These are phyloP conservation scores for Furcasterigmium sp. DNA, from an alignment of 2,329 filamentous ascomycete genomes.

Conservation along the genomic window DNA sequence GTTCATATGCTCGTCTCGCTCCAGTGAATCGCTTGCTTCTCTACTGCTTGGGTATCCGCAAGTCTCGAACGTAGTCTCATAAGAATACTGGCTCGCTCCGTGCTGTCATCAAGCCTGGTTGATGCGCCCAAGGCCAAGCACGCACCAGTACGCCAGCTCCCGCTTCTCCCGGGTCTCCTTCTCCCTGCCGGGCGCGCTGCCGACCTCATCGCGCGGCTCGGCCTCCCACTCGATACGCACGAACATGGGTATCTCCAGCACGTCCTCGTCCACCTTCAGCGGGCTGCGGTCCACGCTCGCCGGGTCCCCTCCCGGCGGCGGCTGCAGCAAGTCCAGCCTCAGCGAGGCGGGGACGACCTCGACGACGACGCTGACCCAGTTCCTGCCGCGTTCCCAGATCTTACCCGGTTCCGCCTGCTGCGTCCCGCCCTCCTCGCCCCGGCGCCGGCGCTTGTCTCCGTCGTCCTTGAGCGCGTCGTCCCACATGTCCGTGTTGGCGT, in stretches of 20 bases:
- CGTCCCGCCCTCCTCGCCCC: slow-evolving; percentile 32
- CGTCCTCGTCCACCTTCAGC: slow-evolving; percentile 54
- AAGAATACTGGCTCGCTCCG: neutral
- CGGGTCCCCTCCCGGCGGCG: slow-evolving; percentile 11
- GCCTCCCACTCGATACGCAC: slow-evolving; percentile 88
- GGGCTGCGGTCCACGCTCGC: slow-evolving; percentile 36
- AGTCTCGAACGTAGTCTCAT: too few species aligned
- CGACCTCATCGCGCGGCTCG: slow-evolving; percentile 61
- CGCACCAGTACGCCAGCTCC: slow-evolving; percentile 94
- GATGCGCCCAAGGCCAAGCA: slow-evolving; percentile 82
- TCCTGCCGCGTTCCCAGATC: slow-evolving; percentile 89
- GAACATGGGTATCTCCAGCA: slow-evolving; percentile 88
- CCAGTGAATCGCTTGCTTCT: too few species aligned
- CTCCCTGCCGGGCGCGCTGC: slow-evolving; percentile 43
- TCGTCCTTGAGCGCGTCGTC: slow-evolving; percentile 76
- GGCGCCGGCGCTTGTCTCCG: slow-evolving; percentile 28
- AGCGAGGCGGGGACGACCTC: slow-evolving; percentile 72
- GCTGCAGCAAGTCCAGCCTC: slow-evolving; percentile 28
- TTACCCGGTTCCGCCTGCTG: slow-evolving; percentile 81
- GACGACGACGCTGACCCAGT: slow-evolving; percentile 91
- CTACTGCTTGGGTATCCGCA: too few species aligned
- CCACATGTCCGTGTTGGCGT: slow-evolving; percentile 81
- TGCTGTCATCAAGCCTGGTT: slow-evolving; percentile 31
- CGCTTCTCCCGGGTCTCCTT: slow-evolving; percentile 69
- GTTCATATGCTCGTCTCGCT: slow-evolving; percentile 2